Base-by-base conservation (phyloP, 768 basidiomycete species). In the Russula sp. region DNA sequence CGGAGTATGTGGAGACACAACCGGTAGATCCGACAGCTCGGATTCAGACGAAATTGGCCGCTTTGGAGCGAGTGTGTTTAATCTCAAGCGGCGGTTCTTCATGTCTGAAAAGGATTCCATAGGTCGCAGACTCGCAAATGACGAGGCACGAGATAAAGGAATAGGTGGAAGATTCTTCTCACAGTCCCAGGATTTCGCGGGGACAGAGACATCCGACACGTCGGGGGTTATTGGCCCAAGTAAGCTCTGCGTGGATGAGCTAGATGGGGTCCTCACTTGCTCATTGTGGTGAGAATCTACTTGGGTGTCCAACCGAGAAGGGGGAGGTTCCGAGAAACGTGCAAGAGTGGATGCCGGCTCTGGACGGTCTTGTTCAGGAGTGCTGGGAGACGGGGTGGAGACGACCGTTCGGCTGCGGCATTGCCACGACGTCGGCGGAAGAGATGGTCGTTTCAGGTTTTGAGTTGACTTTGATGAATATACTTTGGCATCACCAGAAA, bases 91-190 rank as follows among this genome's bases (percentile, higher is more conserved):
- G 14, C 57, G 56, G 7, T 16, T 44, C n/a, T 57, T 66, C 55
- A 57, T 24, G 34, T 59, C 51, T 34, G 60, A 42, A 20, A 52
- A 55, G 7, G 67, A 59, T 13, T 13, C 49, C 20, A 14, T 24
- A 6, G 52, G 44, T 22, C 62, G 59, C 24, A 59, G 9, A 51
- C 16, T 53, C 8, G 60, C 51, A 28, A 46, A 32, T 36, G 66
- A 69, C 16, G 66, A 48, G 14, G 16, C 61, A 1, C 68, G 66
- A 14, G 67, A 62, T 40, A 69, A 48, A 38, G 68, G 68, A 22
- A 69, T 8, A 16, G 68, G 63, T 20, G 68, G 68, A 49, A 69
- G 66, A 30, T 2, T 52, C 59, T 69, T 69, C 10, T 69, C 68
- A 54, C 63, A 66, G 22, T 62, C 66, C 61, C 62, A 67, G 40